Evolutionary conservation across 2,329 filamentous ascomycete genomes (phyloP).

Genomic region (Drechmeria coniospora): DNA sequence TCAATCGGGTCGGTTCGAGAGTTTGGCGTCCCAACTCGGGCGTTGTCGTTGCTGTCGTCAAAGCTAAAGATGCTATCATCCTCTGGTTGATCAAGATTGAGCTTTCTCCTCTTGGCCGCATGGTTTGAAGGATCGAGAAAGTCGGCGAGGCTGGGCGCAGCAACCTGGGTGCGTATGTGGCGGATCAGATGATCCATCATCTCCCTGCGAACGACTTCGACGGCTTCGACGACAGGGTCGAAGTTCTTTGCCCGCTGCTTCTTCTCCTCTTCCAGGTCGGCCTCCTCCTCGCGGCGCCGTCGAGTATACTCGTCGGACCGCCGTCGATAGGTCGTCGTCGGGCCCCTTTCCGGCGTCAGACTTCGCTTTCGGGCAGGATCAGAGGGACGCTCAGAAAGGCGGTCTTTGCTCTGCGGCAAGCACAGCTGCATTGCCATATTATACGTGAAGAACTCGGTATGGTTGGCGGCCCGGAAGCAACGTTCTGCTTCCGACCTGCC

Average conservation of each 20-base stretch:
- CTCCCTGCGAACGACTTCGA: slow-evolving; percentile 64
- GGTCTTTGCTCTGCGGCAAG: too few relatives aligned
- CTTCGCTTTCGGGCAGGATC: slow-evolving; percentile 16
- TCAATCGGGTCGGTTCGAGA: slow-evolving; percentile 47
- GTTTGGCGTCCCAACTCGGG: slow-evolving; percentile 49
- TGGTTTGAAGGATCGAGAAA: slow-evolving; percentile 75
- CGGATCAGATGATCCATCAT: slow-evolving; percentile 74
- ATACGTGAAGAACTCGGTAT: slow-evolving; percentile 80
- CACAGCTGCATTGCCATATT: slow-evolving; percentile 76
- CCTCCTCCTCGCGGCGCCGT: slow-evolving; percentile 54
- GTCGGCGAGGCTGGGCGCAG: slow-evolving; percentile 63
- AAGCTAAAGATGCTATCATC: slow-evolving; percentile 33
- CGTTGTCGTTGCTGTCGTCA: slow-evolving; percentile 46
- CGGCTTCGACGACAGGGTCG: slow-evolving; percentile 76
- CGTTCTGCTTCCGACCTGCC: slow-evolving; percentile 70
- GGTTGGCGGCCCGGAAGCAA: slow-evolving; percentile 66
- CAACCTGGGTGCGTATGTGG: slow-evolving; percentile 78
- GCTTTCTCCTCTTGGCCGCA: slow-evolving; percentile 57
- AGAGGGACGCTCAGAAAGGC: slow-evolving; percentile 8
- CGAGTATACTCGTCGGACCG: slow-evolving; percentile 52
- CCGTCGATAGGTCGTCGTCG: slow-evolving; percentile 17
- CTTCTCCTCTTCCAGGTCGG: slow-evolving; percentile 82
- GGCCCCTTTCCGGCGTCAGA: slow-evolving; percentile 17
- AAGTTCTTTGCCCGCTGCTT: slow-evolving; percentile 72
- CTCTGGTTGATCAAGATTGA: slow-evolving; percentile 60